Percentiles rank a stretch among this genome's conserved stretches.
Evolutionary conservation across 2,329 filamentous ascomycete species (phyloP).

Genomic region (Penicillium sp.): DNA sequence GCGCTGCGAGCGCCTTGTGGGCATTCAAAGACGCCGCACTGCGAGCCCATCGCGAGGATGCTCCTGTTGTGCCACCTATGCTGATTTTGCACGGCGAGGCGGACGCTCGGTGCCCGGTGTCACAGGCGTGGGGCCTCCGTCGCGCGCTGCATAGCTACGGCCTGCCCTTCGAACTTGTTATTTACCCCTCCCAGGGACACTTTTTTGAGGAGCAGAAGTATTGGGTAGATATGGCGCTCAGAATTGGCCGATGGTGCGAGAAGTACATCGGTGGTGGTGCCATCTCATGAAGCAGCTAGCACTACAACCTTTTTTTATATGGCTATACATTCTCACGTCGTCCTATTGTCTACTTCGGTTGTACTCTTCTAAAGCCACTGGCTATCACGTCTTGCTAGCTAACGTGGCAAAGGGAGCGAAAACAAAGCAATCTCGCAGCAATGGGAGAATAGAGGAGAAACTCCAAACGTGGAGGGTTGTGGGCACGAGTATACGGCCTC

Average conservation of each 20-base stretch:
- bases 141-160: background rate
- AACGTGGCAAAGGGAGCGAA: too few relatives aligned
- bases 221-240: conserved; percentile 14
- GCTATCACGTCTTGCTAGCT: too few relatives aligned
- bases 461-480: too few relatives aligned
- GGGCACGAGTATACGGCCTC: too few relatives aligned
- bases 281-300: too few relatives aligned
- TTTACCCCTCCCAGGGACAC: conserved; percentile 15
- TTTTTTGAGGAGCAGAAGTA: conserved; percentile 21
- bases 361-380: too few relatives aligned
- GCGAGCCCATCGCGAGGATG: background rate
- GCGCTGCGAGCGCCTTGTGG: background rate
- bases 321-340: too few relatives aligned
- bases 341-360: too few relatives aligned
- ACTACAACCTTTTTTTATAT: too few relatives aligned
- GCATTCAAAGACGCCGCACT: background rate
- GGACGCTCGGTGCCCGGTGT: conserved; percentile 21
- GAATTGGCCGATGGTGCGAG: conserved; percentile 16
- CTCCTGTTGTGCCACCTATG: conserved; percentile 21
- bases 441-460: too few relatives aligned
- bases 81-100: conserved; percentile 27
- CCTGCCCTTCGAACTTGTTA: background rate
- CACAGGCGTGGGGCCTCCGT: conserved; percentile 23
- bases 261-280: conserved; percentile 10
- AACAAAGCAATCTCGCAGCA: too few relatives aligned